Evolutionary conservation across 2,329 filamentous ascomycete genomes (phyloP).

Genomic region (Anthostomella pinea): DNA sequence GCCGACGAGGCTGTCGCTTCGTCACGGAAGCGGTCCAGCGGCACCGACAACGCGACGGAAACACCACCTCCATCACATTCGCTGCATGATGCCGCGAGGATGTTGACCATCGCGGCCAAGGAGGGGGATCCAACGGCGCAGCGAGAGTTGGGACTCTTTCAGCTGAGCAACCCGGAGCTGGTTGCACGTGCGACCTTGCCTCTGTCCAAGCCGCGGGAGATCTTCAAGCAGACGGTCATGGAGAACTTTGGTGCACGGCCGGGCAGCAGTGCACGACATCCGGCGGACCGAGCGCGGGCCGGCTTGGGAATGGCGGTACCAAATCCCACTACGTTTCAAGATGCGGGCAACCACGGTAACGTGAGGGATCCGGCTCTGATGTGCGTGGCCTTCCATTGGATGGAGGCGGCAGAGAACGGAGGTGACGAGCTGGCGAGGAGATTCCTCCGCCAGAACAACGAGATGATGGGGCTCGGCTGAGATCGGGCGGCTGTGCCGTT

Average conservation of each 20-base stretch:
- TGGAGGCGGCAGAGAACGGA: slow-evolving; percentile 84
- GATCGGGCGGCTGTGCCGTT: too few relatives aligned
- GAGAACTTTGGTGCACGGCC: slow-evolving; percentile 55
- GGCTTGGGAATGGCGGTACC: slow-evolving; percentile 26
- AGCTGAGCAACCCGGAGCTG: slow-evolving; percentile 85
- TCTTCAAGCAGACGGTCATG: slow-evolving; percentile 87
- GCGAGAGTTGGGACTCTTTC: slow-evolving; percentile 89
- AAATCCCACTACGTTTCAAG: slow-evolving; percentile 26
- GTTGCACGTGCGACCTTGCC: slow-evolving; percentile 78
- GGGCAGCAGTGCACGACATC: slow-evolving; percentile 32
- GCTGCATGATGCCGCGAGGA: slow-evolving; percentile 77
- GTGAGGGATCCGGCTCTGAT: slow-evolving; percentile 81
- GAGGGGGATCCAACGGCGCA: slow-evolving; percentile 88
- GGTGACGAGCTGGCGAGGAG: slow-evolving; percentile 81
- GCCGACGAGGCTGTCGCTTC: slow-evolving; percentile 68
- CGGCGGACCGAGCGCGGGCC: slow-evolving; percentile 28
- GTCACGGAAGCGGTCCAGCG: slow-evolving; percentile 48
- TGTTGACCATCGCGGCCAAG: slow-evolving; percentile 91
- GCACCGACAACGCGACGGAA: slow-evolving; percentile 29
- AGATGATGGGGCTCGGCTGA: slow-evolving; percentile 32
- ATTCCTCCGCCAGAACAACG: slow-evolving; percentile 68
- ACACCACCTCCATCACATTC: slow-evolving; percentile 53
- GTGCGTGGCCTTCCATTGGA: slow-evolving; percentile 96
- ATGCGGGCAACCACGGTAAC: slow-evolving; percentile 40
- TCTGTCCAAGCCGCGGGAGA: slow-evolving; percentile 78